These are phyloP conservation scores for Cladosporium colombiae DNA, from an alignment of 2,329 filamentous ascomycete genomes.

Conservation along the genomic window DNA sequence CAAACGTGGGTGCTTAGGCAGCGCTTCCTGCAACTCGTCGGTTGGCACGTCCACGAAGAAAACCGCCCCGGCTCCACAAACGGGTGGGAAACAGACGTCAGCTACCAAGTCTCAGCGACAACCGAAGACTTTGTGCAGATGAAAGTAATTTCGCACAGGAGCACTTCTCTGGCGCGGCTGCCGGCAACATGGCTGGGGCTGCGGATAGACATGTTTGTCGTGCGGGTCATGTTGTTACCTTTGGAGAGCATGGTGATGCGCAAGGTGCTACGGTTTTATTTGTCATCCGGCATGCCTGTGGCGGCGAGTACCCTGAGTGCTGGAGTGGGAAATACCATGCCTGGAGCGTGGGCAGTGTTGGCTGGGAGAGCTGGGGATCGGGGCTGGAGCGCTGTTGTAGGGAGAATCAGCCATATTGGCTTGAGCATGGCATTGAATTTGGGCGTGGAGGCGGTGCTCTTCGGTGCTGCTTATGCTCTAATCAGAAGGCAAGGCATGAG, in stretches of 20 bases:
- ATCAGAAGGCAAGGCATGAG: slow-evolving; percentile 24
- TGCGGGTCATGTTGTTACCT: slow-evolving; percentile 28
- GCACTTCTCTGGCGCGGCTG: slow-evolving; percentile 28
- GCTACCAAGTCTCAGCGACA: neutral
- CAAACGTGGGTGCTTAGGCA: slow-evolving; percentile 26
- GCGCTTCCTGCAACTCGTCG: slow-evolving; percentile 25
- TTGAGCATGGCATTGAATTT: slow-evolving; percentile 27
- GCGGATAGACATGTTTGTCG: slow-evolving; percentile 28
- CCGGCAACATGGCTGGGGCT: slow-evolving; percentile 27
- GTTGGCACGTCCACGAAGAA: slow-evolving; percentile 27
- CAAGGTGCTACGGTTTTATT: slow-evolving; percentile 25
- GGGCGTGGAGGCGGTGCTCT: slow-evolving; percentile 25
- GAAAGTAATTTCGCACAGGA: slow-evolving; percentile 3
- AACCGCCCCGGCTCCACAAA: neutral
- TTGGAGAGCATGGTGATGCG: slow-evolving; percentile 31
- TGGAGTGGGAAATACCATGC: too few species aligned
- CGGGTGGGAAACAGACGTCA: slow-evolving; percentile 6
- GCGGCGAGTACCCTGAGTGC: neutral
- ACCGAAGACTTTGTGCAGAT: neutral
- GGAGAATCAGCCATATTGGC: slow-evolving; percentile 27
- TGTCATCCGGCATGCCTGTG: slow-evolving; percentile 22
- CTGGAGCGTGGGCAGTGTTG: neutral
- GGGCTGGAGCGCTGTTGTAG: neutral
- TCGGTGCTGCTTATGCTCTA: slow-evolving; percentile 25
- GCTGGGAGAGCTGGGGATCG: neutral